Evolutionary conservation across 2,329 filamentous ascomycete species (phyloP), one percentile per base, ranked within the genome.

Genomic region (Pseudogymnoascus sp.): DNA sequence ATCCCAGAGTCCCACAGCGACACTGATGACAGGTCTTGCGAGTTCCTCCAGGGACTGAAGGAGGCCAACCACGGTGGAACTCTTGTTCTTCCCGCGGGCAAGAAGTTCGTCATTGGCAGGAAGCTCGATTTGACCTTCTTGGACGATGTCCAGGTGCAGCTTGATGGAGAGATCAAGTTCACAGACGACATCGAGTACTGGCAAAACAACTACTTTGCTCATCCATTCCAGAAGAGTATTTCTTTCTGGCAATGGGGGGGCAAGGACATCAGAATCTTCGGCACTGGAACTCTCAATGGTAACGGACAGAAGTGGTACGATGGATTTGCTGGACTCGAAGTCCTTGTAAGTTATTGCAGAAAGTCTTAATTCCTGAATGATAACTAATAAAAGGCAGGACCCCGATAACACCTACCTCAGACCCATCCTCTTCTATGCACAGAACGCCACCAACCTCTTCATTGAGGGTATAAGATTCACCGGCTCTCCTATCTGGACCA

Each of bases 171-270:
- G 69, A 77, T 85, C 37, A 59, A 77, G 74, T 80, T 80, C 68
- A 79, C 77, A 25, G 74, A 80, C 61, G 75, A 79, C 52, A 77
- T 55, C n/a, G 49, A 55, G 8, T 55, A 55, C 49, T 55, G 49
- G 49, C 49, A 81, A 71, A 72, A 71, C 28, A 80, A 81, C 68
- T 74, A 80, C 69, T 81, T 80, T 69, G 80, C 77, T 64, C 79
- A 81, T 61, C 73, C 73, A 8, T 81, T 81, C 69, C 79, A 81
- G 63, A 79, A 79, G 65, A 83, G 80, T 2, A 81, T 86, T 62
- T 83, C 83, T 62, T 87, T 86, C 68, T 86, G 83, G 81, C 81
- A 84, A 60, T 87, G 83, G 83, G 83, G 84, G 62, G 84, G 85
- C 9, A 78, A 82, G 65, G 76, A 85, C 65, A 83, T 88, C 70